Base-by-base conservation (phyloP, 352 stramenopile species). In the Phytopythium oedochilum region DNA sequence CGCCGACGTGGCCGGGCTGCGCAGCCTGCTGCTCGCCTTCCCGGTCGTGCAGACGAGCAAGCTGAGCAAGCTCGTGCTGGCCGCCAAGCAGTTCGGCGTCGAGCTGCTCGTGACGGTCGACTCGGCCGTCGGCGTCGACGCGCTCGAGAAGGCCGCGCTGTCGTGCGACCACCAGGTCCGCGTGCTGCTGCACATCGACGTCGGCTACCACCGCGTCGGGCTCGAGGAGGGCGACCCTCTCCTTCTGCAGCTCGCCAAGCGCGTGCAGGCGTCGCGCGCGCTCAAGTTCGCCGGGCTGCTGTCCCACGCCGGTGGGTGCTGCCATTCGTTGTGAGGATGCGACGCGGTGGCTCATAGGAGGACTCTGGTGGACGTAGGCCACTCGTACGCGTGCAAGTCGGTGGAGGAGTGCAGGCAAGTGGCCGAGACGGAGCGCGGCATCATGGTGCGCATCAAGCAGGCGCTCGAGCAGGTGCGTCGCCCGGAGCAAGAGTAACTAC, bases 131-230 rank as follows among this genome's bases (percentile, higher is more conserved):
- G 81, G 81, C 6, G 57, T 86, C 20, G 56, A 78, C 17, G 77
- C 78, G 23, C 68, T 78, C 12, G 75, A 86, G 48, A 74, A 76
- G 52, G 74, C 72, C 4, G 76, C 70, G 15, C 64, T 68, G 20
- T 51, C 65, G 45, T 71, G 61, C 55, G 68, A 76, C 42, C 78
- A 68, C 56, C 57, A 35, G 3, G 53, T 84, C 22, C 74, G 74
- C n/a, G 63, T 88, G 36, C 66, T 92, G 53, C 60, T 92, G 40
- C 78, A 92, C 42, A 77, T 92, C 23, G 81, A 88, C 39, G 76
- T 88, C 0, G 81, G 81, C 31, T 92, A 92, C 47, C 78, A 91
- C 59, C 81, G 81, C 23, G 81, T 89, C 26, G 81, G 78, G 2
- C 56, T 91, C 20, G 81, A 89, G 42, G 70, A 86, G 44, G 51